Conservation (phyloP, 495 filamentous ascomycete species). For the Xylaria cubensis region DNA sequence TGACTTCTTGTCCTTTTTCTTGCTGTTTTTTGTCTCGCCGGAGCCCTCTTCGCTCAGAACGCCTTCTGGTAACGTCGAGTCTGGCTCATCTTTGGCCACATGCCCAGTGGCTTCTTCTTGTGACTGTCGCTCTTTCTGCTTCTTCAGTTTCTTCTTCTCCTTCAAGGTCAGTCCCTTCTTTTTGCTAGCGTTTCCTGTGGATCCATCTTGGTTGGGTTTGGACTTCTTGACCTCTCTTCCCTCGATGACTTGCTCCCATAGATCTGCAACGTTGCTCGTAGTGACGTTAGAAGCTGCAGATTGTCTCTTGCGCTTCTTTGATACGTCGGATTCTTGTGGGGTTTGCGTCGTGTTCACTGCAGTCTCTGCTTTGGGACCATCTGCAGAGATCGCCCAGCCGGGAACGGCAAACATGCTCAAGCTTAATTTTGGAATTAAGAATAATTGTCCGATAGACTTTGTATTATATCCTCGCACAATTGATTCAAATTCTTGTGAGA, state of each 20-base stretch:
- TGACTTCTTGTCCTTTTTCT: slow-evolving; percentile 35
- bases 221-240: slow-evolving; percentile 54
- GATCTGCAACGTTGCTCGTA: slow-evolving; percentile 70
- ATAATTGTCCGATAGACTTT: neutral
- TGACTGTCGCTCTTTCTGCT: slow-evolving; percentile 37
- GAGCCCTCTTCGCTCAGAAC: slow-evolving; percentile 37
- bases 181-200: slow-evolving; percentile 25
- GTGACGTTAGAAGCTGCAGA: slow-evolving; percentile 62
- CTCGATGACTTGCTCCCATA: slow-evolving; percentile 83
- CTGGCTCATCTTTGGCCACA: slow-evolving; percentile 16
- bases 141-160: slow-evolving; percentile 55
- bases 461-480: slow-evolving; percentile 2
- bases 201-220: slow-evolving; percentile 33
- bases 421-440: neutral
- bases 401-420: slow-evolving; percentile 87
- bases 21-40: slow-evolving; percentile 40
- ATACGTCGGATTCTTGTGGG: slow-evolving; percentile 38
- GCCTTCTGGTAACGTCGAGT: slow-evolving; percentile 20
- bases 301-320: slow-evolving; percentile 67
- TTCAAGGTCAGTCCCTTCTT: slow-evolving; percentile 38
- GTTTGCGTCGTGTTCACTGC: slow-evolving; percentile 43
- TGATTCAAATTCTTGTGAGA: neutral
- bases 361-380: slow-evolving; percentile 72
- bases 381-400: slow-evolving; percentile 81
- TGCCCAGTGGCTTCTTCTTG: slow-evolving; percentile 7